Evolutionary conservation across 345 rosid genomes (phyloP).

Genomic region (Garcia nutans): DNA sequence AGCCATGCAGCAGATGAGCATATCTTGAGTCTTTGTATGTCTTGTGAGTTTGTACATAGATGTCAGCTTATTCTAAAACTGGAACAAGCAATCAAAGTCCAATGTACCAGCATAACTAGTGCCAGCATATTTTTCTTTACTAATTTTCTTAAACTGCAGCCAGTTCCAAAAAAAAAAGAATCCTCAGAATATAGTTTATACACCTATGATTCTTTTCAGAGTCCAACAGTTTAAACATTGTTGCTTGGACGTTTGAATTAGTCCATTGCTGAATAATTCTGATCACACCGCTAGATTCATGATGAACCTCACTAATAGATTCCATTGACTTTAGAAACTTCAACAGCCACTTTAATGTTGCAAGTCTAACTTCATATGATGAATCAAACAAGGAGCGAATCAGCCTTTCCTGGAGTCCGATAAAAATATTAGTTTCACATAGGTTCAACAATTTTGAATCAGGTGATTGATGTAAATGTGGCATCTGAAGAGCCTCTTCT

Average conservation of each 20-base stretch:
- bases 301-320: conserved; percentile 27
- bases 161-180: conserved; percentile 77
- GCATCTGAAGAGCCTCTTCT: conserved; percentile 41
- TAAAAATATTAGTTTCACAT: conserved; percentile 34
- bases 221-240: conserved; percentile 54
- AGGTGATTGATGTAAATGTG: conserved; percentile 25
- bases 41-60: conserved; percentile 53
- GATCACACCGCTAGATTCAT: conserved; percentile 36
- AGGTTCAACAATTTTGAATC: conserved; percentile 23
- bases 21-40: conserved; percentile 62
- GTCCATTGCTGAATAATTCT: conserved; percentile 60
- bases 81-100: conserved; percentile 50
- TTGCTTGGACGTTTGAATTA: conserved; percentile 54
- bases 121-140: conserved; percentile 23
- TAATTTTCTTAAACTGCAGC: conserved; percentile 49
- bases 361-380: conserved; percentile 84
- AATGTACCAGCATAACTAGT: conserved; percentile 51
- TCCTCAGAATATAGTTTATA: conserved; percentile 63
- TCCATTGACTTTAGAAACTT: conserved; percentile 56
- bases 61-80: conserved; percentile 65
- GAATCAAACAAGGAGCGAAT: conserved; percentile 62
- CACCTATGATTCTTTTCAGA: conserved; percentile 71
- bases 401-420: conserved; percentile 54
- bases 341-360: conserved; percentile 82
- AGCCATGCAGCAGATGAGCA: conserved; percentile 80